A percentile compares a stretch with the other conserved stretches of the same genome.
phyloP scores from a whole-genome alignment of 768 basidiomycete genomes.

The Dendrothele bispora region DNA sequence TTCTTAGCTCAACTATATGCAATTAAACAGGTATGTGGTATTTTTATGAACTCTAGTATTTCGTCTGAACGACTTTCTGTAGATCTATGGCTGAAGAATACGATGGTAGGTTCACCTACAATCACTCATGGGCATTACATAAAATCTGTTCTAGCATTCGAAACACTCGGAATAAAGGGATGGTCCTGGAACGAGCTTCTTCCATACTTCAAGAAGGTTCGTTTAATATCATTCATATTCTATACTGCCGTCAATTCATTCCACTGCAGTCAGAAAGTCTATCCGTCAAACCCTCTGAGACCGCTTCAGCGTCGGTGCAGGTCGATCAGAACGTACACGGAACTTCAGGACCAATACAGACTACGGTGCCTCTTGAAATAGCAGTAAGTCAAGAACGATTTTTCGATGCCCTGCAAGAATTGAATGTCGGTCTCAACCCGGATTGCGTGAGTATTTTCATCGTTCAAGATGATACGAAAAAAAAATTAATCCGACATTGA shows the following conservation, averaged over 20 bases:
- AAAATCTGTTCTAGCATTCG: constrained; percentile 8
- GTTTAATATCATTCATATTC: too few species aligned
- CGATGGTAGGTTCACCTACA: constrained; percentile 9
- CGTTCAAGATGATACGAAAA: too few species aligned
- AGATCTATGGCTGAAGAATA: constrained; percentile 14
- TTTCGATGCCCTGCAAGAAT: constrained; percentile 6
- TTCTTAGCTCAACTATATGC: constrained; percentile 17
- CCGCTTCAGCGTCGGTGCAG: constrained; percentile 2
- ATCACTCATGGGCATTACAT: too few species aligned
- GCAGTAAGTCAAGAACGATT: neutral
- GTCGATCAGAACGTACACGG: constrained; percentile 1
- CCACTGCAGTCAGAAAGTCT: too few species aligned
- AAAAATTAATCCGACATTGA: too few species aligned
- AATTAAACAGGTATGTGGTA: constrained; percentile 8
- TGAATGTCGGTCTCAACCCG: neutral
- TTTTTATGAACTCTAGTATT: neutral
- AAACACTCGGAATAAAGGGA: constrained; percentile 13
- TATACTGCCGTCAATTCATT: neutral
- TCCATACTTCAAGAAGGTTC: constrained; percentile 16
- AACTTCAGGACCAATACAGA: constrained; percentile 1
- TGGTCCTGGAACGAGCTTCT: constrained; percentile 18
- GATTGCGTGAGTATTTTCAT: constrained; percentile 6
- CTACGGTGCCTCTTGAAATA: neutral
- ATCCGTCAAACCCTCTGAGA: constrained; percentile 7
- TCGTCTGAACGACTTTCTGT: neutral